These are phyloP conservation scores for Magnusiomyces sp. DNA, from an alignment of 1,139 yeast species.

Conservation along the genomic window DNA sequence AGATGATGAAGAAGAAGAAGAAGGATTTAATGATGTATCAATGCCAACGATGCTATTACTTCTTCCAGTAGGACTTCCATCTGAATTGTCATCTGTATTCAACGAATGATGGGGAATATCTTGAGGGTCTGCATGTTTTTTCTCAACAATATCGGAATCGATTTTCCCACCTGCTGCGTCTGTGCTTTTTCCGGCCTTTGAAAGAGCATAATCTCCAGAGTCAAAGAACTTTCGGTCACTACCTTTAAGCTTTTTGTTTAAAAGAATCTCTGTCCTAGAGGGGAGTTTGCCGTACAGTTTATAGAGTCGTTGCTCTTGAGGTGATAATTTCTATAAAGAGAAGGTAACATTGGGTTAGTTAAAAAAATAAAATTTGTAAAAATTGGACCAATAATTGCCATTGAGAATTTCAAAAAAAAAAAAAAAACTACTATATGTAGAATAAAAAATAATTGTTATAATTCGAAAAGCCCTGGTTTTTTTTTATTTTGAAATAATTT, in stretches of 20 bases:
- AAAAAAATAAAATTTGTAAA: not conserved
- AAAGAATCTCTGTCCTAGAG: slow-evolving; percentile 59
- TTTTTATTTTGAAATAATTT: too few relatives aligned
- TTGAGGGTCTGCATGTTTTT: slow-evolving; percentile 38
- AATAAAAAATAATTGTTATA: too few relatives aligned
- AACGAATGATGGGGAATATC: slow-evolving; percentile 31
- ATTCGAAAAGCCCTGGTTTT: too few relatives aligned
- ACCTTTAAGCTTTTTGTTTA: slow-evolving; percentile 11
- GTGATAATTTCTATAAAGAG: slow-evolving; percentile 16
- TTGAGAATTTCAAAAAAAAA: too few relatives aligned
- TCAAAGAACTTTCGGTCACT: slow-evolving; percentile 86
- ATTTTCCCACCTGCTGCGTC: slow-evolving; percentile 7
- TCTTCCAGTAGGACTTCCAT: not conserved
- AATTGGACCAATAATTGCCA: too few relatives aligned
- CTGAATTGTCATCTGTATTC: not conserved
- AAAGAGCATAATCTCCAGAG: slow-evolving; percentile 95
- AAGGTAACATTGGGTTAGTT: not conserved
- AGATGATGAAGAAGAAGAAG: not conserved
- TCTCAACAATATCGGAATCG: slow-evolving; percentile 30
- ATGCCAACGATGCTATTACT: not conserved
- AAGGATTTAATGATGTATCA: not conserved
- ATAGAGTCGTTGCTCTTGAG: slow-evolving; percentile 42
- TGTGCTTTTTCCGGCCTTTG: slow-evolving; percentile 45
- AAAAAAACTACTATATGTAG: too few relatives aligned
- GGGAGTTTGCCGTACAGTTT: slow-evolving; percentile 87